A percentile compares a stretch with the other conserved stretches of the same genome.
Conservation (phyloP, 2,329 filamentous ascomycete genomes). For the Epichloe sp. region DNA sequence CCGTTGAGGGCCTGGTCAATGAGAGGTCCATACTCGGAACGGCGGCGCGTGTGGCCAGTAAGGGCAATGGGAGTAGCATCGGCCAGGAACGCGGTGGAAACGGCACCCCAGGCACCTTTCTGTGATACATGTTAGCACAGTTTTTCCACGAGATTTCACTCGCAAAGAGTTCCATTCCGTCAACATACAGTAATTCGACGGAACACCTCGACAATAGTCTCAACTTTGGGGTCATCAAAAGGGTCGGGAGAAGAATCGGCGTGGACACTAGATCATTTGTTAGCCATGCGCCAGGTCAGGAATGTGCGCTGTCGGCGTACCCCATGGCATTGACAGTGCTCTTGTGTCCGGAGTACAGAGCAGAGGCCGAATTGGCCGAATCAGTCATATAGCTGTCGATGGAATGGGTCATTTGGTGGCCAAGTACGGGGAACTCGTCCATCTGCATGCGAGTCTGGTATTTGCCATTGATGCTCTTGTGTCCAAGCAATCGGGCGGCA, state of each 20-base stretch:
- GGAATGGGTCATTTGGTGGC: slow-evolving; percentile 82
- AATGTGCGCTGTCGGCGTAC: slow-evolving; percentile 17
- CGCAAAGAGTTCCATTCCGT: background rate
- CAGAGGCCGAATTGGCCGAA: slow-evolving; percentile 72
- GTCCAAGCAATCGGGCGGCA: slow-evolving; percentile 66
- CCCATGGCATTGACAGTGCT: slow-evolving; percentile 70
- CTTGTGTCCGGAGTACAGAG: slow-evolving; percentile 75
- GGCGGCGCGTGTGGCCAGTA: slow-evolving; percentile 57
- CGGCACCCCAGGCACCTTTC: slow-evolving; percentile 47
- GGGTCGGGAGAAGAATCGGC: slow-evolving; percentile 59
- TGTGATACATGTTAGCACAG: slow-evolving; percentile 7
- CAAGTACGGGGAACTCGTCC: slow-evolving; percentile 71
- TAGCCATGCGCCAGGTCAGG: background rate
- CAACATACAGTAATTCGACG: slow-evolving; percentile 50
- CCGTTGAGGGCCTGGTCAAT: slow-evolving; percentile 68
- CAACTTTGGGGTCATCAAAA: slow-evolving; percentile 77
- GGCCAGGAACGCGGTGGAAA: slow-evolving; percentile 69
- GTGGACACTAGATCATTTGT: slow-evolving; percentile 39
- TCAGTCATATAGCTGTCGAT: slow-evolving; percentile 79
- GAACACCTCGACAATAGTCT: slow-evolving; percentile 70
- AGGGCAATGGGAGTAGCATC: slow-evolving; percentile 74
- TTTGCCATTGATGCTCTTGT: slow-evolving; percentile 74
- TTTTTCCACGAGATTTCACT: background rate
- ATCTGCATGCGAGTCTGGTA: slow-evolving; percentile 64
- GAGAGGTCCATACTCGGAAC: slow-evolving; percentile 55